Evolutionary conservation across 2,329 filamentous ascomycete genomes (phyloP).

Genomic region (Sphaerulina vaccinii): DNA sequence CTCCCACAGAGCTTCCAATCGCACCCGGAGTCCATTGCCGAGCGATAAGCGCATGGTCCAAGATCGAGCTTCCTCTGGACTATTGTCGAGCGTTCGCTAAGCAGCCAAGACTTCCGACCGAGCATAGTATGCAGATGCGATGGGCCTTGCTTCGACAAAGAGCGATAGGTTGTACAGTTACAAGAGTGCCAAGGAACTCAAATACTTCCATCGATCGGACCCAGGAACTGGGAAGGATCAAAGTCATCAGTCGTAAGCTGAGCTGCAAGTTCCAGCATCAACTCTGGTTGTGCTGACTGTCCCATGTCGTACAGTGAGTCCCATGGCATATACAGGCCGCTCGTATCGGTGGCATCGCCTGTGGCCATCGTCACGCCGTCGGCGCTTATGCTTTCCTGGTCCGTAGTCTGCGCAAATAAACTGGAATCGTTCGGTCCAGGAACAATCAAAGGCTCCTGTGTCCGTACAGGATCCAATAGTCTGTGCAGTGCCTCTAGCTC

Average conservation of each 20-base stretch:
- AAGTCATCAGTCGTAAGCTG: conserved; percentile 6
- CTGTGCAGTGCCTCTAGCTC: conserved; percentile 24
- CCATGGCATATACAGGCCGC: conserved; percentile 1
- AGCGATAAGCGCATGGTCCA: too few species aligned
- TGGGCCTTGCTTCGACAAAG: too few species aligned
- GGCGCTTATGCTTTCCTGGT: neutral
- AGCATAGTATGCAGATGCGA: too few species aligned
- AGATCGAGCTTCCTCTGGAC: too few species aligned
- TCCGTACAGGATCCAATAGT: conserved; percentile 5
- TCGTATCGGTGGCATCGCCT: neutral
- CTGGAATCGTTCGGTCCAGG: conserved; percentile 1
- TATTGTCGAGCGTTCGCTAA: too few species aligned
- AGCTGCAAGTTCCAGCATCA: conserved; percentile 8
- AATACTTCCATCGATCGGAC: neutral
- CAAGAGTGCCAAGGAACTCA: too few species aligned
- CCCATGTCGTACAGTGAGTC: conserved; percentile 8
- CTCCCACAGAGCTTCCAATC: too few species aligned
- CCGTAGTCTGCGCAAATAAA: neutral
- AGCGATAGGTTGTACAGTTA: too few species aligned
- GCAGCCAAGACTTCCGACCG: too few species aligned
- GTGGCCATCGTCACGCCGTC: neutral
- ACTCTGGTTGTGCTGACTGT: conserved; percentile 6
- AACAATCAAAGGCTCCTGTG: conserved; percentile 9
- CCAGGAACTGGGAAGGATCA: conserved; percentile 7
- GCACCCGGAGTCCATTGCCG: too few species aligned